Percentiles rank a stretch among this genome's conserved stretches.
These are phyloP conservation scores for Hymenoscyphus albidus DNA, from an alignment of 2,329 filamentous ascomycete species.

Conservation along the genomic window DNA sequence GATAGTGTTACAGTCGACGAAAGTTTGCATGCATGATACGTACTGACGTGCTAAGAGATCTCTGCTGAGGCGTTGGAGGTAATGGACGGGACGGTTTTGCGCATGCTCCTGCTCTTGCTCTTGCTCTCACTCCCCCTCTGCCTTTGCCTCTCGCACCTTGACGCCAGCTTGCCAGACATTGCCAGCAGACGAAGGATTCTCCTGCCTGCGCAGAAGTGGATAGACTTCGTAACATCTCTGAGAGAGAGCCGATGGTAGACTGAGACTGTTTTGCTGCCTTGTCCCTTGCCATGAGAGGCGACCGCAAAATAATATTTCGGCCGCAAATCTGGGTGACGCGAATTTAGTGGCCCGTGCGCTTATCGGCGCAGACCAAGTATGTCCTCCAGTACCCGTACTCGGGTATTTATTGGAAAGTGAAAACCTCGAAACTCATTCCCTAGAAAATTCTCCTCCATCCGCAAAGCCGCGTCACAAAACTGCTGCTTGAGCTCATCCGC, in stretches of 20 bases:
- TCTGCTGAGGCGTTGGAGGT: background rate
- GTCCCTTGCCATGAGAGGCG: background rate
- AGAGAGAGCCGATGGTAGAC: background rate
- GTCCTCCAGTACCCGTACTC: too few species aligned
- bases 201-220: constrained; percentile 12
- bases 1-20: too few species aligned
- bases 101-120: background rate
- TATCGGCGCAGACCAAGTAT: background rate
- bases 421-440: background rate
- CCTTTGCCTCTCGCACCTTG: background rate
- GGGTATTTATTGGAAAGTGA: background rate
- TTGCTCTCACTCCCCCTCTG: too few species aligned
- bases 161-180: constrained; percentile 25
- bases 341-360: background rate
- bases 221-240: constrained; percentile 26
- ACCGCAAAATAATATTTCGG: background rate
- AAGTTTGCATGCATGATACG: background rate
- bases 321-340: background rate
- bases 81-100: background rate
- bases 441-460: background rate
- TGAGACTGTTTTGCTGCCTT: background rate
- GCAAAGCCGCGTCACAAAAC: background rate
- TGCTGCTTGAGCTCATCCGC: background rate
- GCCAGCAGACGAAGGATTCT: constrained; percentile 27
- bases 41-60: background rate